These are phyloP conservation scores for Wallacemonas sp. DNA, from an alignment of 208 protist genomes.

Conservation along the genomic window DNA sequence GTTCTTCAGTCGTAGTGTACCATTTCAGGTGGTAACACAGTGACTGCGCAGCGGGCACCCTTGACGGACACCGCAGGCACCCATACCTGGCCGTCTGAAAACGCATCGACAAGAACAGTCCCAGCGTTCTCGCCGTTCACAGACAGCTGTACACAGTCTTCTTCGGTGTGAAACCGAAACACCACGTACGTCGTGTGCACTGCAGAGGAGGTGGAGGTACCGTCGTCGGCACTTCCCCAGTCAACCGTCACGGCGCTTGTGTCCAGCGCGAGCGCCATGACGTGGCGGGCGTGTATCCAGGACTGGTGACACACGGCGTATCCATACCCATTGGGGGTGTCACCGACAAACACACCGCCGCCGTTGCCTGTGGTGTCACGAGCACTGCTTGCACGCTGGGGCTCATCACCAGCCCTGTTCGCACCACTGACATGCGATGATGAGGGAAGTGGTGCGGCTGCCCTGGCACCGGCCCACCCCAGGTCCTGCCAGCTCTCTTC, in stretches of 20 bases:
- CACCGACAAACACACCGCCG: constrained; percentile 22
- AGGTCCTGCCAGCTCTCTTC: no score
- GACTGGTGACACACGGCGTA: constrained; percentile 4
- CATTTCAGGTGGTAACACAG: constrained; percentile 20
- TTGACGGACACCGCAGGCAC: constrained; percentile 25
- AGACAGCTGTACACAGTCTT: constrained; percentile 21
- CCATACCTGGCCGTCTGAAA: constrained; percentile 29
- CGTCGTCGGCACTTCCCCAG: neutral
- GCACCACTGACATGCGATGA: no score
- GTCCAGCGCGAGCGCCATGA: neutral
- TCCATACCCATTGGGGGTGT: constrained; percentile 27
- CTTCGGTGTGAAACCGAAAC: constrained; percentile 18
- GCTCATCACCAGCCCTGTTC: constrained; percentile 1
- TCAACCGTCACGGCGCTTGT: neutral
- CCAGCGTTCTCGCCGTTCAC: constrained; percentile 18
- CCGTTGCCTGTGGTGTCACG: neutral
- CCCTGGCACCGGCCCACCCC: no score
- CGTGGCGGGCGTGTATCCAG: constrained; percentile 6
- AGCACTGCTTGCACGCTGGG: neutral
- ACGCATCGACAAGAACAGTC: constrained; percentile 22
- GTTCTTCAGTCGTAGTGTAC: constrained; percentile 1
- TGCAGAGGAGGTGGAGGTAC: neutral
- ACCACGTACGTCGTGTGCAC: constrained; percentile 9
- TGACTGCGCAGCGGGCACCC: constrained; percentile 19
- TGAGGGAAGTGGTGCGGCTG: no score